Base-by-base conservation (phyloP, 441 rosid species). In the Corymbia calophylla region DNA sequence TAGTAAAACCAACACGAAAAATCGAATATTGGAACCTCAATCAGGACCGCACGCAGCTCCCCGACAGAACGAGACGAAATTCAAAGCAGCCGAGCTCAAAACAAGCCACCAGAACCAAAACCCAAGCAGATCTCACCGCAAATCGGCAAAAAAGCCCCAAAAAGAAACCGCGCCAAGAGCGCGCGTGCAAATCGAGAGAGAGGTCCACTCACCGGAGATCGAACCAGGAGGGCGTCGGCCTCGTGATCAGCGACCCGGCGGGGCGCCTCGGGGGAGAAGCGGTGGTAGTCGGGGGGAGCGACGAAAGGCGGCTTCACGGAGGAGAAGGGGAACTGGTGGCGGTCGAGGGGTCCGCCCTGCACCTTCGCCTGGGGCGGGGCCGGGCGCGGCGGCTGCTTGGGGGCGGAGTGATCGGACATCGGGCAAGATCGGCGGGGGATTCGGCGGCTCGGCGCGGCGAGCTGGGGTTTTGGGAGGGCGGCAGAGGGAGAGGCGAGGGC, bases 231-330 rank as follows among this genome's bases (percentile, higher is more conserved):
- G 60, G 93, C 94, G 31, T 96, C 99, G 19, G 93, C 48, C 82
- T 91, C 93, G 56, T 90, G 96, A 94, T 94, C 96, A 90, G 91
- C 80, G 88, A 68, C 90, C 62, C 91, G 93, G 55, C 91, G 93
- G 13, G 95, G 90, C 66, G 91, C 95, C 87, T 92, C 88, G 55
- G 93, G 64, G 53, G 88, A 91, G 88, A 97, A 95, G 47, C 96
- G 94, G 90, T 96, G 99, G 88, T 96, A 95, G 92, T 96, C 98
- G 27, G 90, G 95, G n/a, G 99, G 94, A 88, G 94, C 90, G 88
- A 89, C 90, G 88, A 96, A 92, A 6, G 97, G 95, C 88, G 97
- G 97, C 93, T 93, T 96, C 94, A 92, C 94, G 86, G 97, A 92
- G 10, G 96, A 91, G 86, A 94, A 88, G 32, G 96, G 94, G 39